Percentiles rank a stretch among this genome's conserved stretches.
phyloP scores from a whole-genome alignment of 2,329 filamentous ascomycete genomes.

The Cytospora leucostoma region DNA sequence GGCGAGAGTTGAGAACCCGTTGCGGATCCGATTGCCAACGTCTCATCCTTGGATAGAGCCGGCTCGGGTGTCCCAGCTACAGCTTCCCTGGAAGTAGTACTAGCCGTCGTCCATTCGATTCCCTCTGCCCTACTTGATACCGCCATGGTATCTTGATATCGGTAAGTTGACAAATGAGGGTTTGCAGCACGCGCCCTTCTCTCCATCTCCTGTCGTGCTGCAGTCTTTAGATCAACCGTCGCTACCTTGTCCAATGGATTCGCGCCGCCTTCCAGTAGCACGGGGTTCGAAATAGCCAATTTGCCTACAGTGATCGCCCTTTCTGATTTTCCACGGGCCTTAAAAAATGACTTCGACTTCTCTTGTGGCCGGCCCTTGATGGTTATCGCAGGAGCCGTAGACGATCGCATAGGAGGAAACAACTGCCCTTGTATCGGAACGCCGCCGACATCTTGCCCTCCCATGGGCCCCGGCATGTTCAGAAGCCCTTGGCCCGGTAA shows the following conservation, averaged over 20 bases:
- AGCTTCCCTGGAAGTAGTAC: constrained; percentile 43
- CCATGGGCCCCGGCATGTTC: constrained; percentile 42
- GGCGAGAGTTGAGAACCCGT: constrained; percentile 55
- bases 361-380: constrained; percentile 26
- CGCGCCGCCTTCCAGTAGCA: constrained; percentile 43
- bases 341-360: constrained; percentile 33
- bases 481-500: constrained; percentile 36
- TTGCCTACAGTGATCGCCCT: constrained; percentile 39
- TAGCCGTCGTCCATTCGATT: constrained; percentile 37
- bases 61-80: constrained; percentile 30
- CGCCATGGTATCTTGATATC: neutral
- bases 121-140: constrained; percentile 35
- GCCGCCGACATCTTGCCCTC: constrained; percentile 41
- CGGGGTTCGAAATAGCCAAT: constrained; percentile 52
- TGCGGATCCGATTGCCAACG: constrained; percentile 41
- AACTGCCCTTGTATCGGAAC: constrained; percentile 44
- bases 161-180: neutral
- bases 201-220: constrained; percentile 49
- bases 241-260: constrained; percentile 49
- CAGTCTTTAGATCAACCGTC: constrained; percentile 53
- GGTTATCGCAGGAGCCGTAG: constrained; percentile 32
- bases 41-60: constrained; percentile 30
- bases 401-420: constrained; percentile 44
- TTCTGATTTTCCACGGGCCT: constrained; percentile 9
- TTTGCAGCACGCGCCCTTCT: constrained; percentile 38